Evolutionary conservation across 306 rosid species (phyloP), one percentile per base, ranked within the genome.

Genomic region (Senna siamea): DNA sequence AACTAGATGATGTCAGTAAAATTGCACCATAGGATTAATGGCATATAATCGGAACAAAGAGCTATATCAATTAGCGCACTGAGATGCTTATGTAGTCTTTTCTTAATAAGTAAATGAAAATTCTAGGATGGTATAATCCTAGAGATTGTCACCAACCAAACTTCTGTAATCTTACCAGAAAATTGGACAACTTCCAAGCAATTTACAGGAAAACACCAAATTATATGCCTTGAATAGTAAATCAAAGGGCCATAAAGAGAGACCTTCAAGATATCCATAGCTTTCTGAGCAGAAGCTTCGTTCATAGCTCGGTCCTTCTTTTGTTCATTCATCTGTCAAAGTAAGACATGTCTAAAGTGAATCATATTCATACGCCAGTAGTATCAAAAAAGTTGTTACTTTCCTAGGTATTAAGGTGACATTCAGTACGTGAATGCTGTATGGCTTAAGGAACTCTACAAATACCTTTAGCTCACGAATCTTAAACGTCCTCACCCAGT

Each of bases 401-500:
- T 38, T 41, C 59, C 26, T 54, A 32, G 8, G 37, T 32, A n/a
- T n/a, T n/a, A n/a, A n/a, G n/a, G n/a, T n/a, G n/a, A 5, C 37
- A 32, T 32, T 32, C 5, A 32, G 37, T 32, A 5, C 5, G 37
- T 32, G 37, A 32, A 32, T 32, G 2, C 37, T 32, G 4, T 32
- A 32, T 32, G 37, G 37, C 37, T 32, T 32, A 32, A 32, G 37
- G 37, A 32, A 5, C 37, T 8, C 67, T 62, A 38, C 11, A 41
- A 40, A 64, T 87, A 89, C 98, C 98, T 88, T 97, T 66, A 87
- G 78, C 78, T 95, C 99, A 34, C 99, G 97, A 97, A 85, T 83
- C 87, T 87, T 92, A 79, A 95, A 90, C 50, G 97, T 92, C 81
- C 92, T 86, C 97, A 95, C 88, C 99, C 99, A 95, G 82, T 95